Evolutionary conservation across 108 stramenopile species (phyloP).

Genomic region (Nitzschia putrida): DNA sequence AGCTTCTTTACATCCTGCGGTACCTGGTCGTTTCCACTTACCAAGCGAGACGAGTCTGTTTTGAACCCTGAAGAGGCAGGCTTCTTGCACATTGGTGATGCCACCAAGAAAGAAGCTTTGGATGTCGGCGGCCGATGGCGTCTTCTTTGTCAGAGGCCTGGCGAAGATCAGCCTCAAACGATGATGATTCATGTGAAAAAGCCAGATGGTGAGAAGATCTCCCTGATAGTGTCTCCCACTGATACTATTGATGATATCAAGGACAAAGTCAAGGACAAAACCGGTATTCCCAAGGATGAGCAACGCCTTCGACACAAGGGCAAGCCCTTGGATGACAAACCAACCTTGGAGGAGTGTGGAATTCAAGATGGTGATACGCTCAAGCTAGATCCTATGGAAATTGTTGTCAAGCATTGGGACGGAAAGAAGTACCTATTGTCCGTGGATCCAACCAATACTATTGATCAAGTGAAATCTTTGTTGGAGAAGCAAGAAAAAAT

Average conservation of each 20-base stretch:
- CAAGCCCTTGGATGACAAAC: constrained; percentile 26
- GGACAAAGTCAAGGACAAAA: constrained; percentile 26
- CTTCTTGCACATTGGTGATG: constrained; percentile 17
- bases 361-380: constrained; percentile 19
- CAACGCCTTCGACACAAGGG: constrained; percentile 16
- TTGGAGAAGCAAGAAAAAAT: constrained; percentile 20
- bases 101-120: constrained; percentile 5
- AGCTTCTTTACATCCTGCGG: constrained; percentile 12
- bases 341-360: constrained; percentile 23
- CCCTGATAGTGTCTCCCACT: constrained; percentile 14
- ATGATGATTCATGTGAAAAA: constrained; percentile 29
- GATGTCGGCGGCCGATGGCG: constrained; percentile 27
- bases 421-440: constrained; percentile 10
- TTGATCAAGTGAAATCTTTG: constrained; percentile 16
- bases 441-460: constrained; percentile 14
- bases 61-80: constrained; percentile 17
- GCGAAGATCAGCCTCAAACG: constrained; percentile 20
- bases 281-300: constrained; percentile 34
- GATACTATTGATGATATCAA: constrained; percentile 30
- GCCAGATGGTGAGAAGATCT: constrained; percentile 19
- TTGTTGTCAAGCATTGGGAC: constrained; percentile 24
- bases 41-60: constrained; percentile 12
- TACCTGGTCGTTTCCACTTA: constrained; percentile 12
- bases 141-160: constrained; percentile 18
- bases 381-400: constrained; percentile 29